Evolutionary conservation across 164 flowering plant genomes (phyloP), one percentile per base, ranked within the genome.

Genomic region (Magnolia sinica): DNA sequence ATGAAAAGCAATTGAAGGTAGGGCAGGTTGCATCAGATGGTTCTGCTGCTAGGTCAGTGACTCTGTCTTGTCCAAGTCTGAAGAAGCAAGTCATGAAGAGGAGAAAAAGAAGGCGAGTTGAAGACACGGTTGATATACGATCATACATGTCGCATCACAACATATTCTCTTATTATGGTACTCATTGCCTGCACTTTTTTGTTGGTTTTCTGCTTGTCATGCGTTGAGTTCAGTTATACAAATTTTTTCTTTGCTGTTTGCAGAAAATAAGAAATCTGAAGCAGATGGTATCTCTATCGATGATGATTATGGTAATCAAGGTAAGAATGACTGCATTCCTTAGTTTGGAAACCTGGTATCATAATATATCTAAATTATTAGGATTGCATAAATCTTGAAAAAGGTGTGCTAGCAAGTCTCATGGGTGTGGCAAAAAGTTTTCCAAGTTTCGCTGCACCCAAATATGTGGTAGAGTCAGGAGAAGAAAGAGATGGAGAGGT

Each of bases 91-190:
- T 83, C 68, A 81, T 88, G 88, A 92, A 88, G 79, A 90, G 97
- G 85, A 88, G 89, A 82, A 92, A 84, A 76, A 83, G 98, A 76
- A 91, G 84, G 84, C 89, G 83, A 87, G 79, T 87, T 22, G 99
- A 96, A 86, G 90, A 88, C 10, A 81, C 84, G 31, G 71, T 78
- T 64, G 94, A 90, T 81, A 29, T 88, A 27, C 27, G 84, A 59
- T 84, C 91, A 2, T 92, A 86, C 76, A 88, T 92, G 88, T 81
- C 89, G n/a, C 80, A 76, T n/a, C 98, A 95, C 84, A 84, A 81
- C 75, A 84, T 95, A 63, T 95, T 93, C 79, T 89, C 97, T 19
- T 88, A 89, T 82, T 80, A 85, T 73, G 99, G 99, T 95, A 87
- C 50, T 19, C 61, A n/a, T 71, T 80, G 50, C 61, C 66, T 78